Evolutionary conservation across 2,329 filamentous ascomycete genomes (phyloP).

Genomic region (Ophiostoma ulmi): DNA sequence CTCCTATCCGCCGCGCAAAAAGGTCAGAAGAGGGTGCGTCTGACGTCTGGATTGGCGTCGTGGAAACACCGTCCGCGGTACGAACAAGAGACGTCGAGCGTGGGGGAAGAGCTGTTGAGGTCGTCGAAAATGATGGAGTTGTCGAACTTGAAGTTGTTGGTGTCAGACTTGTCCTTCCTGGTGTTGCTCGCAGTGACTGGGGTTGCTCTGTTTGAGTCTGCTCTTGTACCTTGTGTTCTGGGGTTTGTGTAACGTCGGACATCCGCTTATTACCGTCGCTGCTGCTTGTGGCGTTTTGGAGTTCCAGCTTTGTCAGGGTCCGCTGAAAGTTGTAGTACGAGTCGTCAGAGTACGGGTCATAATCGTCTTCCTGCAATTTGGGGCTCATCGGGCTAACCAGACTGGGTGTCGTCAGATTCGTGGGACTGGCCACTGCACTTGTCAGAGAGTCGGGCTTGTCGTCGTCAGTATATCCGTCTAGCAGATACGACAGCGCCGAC

Average conservation of each 20-base stretch:
- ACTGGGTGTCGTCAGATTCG: background rate
- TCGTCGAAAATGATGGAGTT: background rate
- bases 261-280: background rate
- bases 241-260: slow-evolving; percentile 10
- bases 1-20: slow-evolving; percentile 45
- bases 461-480: slow-evolving; percentile 22
- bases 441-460: slow-evolving; percentile 10
- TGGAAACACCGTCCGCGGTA: background rate
- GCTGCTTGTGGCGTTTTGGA: background rate
- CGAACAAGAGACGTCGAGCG: background rate
- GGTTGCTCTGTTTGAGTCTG: background rate
- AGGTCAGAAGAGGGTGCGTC: background rate
- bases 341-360: slow-evolving; percentile 19
- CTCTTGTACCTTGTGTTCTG: slow-evolving; percentile 10
- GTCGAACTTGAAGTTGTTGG: background rate
- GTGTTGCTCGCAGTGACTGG: background rate
- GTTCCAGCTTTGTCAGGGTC: background rate
- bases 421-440: background rate
- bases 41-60: background rate
- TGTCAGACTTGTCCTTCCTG: background rate
- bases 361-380: slow-evolving; percentile 13
- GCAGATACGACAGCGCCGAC: slow-evolving; percentile 25
- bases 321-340: slow-evolving; percentile 17
- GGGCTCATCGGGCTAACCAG: slow-evolving; percentile 4
- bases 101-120: background rate